Percentiles rank a stretch among this genome's conserved stretches.
Conservation (phyloP, 2,329 filamentous ascomycete genomes). For the Ophiostoma angusticollis region DNA sequence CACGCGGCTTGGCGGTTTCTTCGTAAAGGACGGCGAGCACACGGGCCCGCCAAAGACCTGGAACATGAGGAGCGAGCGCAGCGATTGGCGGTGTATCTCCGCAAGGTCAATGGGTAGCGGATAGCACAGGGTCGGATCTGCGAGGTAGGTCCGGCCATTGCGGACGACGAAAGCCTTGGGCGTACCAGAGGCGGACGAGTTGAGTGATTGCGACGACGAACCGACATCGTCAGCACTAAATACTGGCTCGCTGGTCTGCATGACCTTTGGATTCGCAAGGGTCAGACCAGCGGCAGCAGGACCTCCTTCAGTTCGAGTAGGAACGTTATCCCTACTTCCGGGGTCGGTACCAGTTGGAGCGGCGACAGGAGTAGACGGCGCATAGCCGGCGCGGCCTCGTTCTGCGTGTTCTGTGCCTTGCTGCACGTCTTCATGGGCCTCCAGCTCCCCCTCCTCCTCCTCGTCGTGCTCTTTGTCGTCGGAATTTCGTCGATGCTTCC, state of each 20-base stretch:
- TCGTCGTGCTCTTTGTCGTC: neutral
- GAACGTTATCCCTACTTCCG: conserved; percentile 10
- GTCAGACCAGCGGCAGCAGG: conserved; percentile 29
- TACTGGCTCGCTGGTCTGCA: conserved; percentile 35
- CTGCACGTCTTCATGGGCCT: neutral
- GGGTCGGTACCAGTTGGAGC: neutral
- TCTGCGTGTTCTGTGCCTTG: too few species aligned
- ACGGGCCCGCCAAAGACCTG: conserved; percentile 71
- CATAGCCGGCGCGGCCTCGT: too few species aligned
- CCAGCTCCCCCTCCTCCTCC: neutral
- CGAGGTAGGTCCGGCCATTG: conserved; percentile 72
- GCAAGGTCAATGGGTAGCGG: conserved; percentile 79
- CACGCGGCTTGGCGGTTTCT: conserved; percentile 60
- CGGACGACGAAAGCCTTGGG: conserved; percentile 52
- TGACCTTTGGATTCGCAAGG: conserved; percentile 31
- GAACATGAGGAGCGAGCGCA: conserved; percentile 70
- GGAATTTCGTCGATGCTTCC: neutral
- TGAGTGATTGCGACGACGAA: conserved; percentile 18
- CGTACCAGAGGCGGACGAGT: conserved; percentile 16
- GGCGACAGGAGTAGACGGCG: neutral
- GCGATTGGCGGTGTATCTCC: conserved; percentile 71
- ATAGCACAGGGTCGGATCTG: conserved; percentile 59
- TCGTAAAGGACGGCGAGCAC: conserved; percentile 54
- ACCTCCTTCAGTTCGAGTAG: conserved; percentile 31
- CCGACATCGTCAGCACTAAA: conserved; percentile 29